Percentiles rank a stretch among this genome's conserved stretches.
Conservation (phyloP, 1,284 basidiomycete species). For the Schizophyllum commune region DNA sequence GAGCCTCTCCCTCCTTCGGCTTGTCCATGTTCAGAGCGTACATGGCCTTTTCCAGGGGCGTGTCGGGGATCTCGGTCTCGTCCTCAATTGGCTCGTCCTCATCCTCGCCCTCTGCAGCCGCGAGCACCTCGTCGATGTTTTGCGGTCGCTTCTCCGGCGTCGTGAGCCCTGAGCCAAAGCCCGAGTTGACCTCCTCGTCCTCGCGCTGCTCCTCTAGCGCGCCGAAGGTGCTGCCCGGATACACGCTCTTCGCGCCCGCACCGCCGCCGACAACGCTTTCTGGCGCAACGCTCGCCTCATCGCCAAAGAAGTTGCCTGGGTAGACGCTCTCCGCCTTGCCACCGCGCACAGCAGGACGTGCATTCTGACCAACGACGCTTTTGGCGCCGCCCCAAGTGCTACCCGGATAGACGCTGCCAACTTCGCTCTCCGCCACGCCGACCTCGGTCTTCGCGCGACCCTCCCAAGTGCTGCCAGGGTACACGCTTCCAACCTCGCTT, state of each 20-base stretch:
- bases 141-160: not conserved
- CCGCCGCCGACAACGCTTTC: not conserved
- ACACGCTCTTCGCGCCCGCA: not conserved
- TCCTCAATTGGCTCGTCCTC: not conserved
- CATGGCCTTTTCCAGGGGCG: not conserved
- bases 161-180: not conserved
- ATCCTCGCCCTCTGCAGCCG: not conserved
- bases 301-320: not conserved
- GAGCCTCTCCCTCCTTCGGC: not conserved
- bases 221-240: not conserved
- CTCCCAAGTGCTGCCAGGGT: not conserved
- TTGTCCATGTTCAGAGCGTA: not conserved
- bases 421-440: not conserved
- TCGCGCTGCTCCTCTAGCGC: not conserved
- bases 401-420: not conserved
- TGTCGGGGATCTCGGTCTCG: not conserved
- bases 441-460: not conserved
- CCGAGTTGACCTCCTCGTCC: not conserved
- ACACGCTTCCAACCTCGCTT: not conserved
- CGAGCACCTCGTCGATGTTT: not conserved
- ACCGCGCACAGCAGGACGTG: too few species aligned
- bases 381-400: not conserved
- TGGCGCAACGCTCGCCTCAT: not conserved
- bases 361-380: not conserved
- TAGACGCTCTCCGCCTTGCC: not conserved